Evolutionary conservation across 228 moss, liverwort and hornwort genomes (phyloP), one percentile per base, ranked within the genome.

Genomic region (Sphagnum magellanicum): DNA sequence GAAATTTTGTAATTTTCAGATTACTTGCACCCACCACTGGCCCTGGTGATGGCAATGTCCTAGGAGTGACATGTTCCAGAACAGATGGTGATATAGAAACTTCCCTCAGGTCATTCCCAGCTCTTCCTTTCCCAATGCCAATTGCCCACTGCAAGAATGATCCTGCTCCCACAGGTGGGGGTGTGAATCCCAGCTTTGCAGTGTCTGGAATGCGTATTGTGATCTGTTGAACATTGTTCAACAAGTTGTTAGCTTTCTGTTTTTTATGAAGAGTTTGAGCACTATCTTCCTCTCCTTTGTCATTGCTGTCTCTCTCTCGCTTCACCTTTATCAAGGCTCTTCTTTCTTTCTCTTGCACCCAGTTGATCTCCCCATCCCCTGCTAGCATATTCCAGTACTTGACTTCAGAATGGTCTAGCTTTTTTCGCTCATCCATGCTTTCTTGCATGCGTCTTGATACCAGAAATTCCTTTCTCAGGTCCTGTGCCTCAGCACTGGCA

Each of bases 331-430:
- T 61, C 69, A 11, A 69, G 10, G 59, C 48, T 69, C 16, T 59
- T 69, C 60, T 60, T 60, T 48, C 59, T 58, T 10, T 60, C 49
- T 69, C 11, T 60, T 69, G 59, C 13, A 59, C 69, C n/a, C 58
- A 49, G 49, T 49, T 4, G 61, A 50, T 16, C 50, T 69, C 55
- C 48, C 50, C 49, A 57, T 59, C 57, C 60, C 60, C 14, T 60
- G 59, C 69, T 13, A 69, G 10, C 69, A 48, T 69, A n/a, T 59
- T 69, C 60, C 69, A 48, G 60, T 60, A 59, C 16, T 60, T 60
- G 59, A 53, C 11, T 60, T 69, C 69, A 7, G 60, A 59, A 6
- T 69, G 52, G 59, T 60, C 60, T 6, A 69, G 59, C n/a, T 16
- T 69, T 47, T n/a, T 59, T 49, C 60, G 49, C 51, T 59, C 68